These are phyloP conservation scores for Rickenella mellea DNA, from an alignment of 768 basidiomycete genomes.

Conservation along the genomic window DNA sequence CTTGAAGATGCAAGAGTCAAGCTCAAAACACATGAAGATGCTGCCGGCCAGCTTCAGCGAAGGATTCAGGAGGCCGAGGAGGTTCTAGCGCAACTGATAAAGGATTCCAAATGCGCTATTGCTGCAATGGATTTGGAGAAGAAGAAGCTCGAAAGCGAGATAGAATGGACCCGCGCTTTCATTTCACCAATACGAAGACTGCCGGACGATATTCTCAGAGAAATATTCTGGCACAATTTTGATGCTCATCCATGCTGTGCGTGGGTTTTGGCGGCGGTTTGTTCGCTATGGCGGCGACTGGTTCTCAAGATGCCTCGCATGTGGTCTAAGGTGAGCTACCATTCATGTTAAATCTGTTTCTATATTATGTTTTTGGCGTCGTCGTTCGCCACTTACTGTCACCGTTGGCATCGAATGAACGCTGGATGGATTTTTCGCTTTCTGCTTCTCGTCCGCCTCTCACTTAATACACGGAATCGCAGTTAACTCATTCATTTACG, in stretches of 20 bases:
- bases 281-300: conserved; percentile 54
- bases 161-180: conserved; percentile 48
- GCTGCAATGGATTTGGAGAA: conserved; percentile 43
- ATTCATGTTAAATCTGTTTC: conserved; percentile 16
- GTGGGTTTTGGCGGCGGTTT: conserved; percentile 69
- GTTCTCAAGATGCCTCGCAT: conserved; percentile 56
- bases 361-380: conserved; percentile 5
- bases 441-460: background rate
- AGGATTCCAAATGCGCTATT: conserved; percentile 45
- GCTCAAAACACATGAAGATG: too few species aligned
- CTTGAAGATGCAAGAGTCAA: too few species aligned
- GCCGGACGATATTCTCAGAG: conserved; percentile 62
- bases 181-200: conserved; percentile 64
- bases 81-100: conserved; percentile 48
- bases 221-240: conserved; percentile 63
- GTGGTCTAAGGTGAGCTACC: conserved; percentile 60
- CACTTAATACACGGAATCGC: conserved; percentile 1
- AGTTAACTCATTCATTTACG: conserved; percentile 10
- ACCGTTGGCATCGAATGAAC: background rate
- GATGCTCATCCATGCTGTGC: conserved; percentile 64
- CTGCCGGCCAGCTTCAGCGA: too few species aligned
- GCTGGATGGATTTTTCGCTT: background rate
- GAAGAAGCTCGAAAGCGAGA: conserved; percentile 34
- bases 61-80: conserved; percentile 47
- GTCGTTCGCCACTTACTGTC: background rate